Base-by-base conservation (phyloP, 2,329 filamentous ascomycete species). In the Penicillium sp. region DNA sequence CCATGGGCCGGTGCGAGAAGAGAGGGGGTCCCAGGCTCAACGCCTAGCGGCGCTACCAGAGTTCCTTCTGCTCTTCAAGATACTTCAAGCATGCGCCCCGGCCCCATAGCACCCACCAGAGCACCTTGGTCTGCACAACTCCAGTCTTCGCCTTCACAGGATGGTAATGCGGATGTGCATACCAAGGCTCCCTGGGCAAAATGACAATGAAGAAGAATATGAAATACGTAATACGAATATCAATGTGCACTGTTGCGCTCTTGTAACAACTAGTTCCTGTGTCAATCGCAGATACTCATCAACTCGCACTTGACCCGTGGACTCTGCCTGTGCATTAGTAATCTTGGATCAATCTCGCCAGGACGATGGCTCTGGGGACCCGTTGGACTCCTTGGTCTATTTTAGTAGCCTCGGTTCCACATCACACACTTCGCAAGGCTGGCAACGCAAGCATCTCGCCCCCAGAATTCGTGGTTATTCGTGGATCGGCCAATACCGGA, bases 131-230 rank as follows among this genome's bases (percentile, higher is more conserved):
- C 43, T 26, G 49, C 60, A 15, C 51, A 58, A 42, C 22, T 52
- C 17, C 53, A 53, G 29, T 47, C 34, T 24, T 32, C 55, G 32
- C 48, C 58, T 32, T 53, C 60, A 22, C 43, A 49, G 38, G 52
- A 47, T 33, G 56, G 55, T 19, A 15, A 52, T 12, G 33, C 32
- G 9, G 57, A 65, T 51, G 52, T 53, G 2, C 57, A 57, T 24
- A 72, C 68, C 3, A 70, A 63, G 52, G 69, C 69, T 13, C 70
- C 71, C 13, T 71, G 69, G 69, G 64, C 64, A 3, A 67, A 61
- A 50, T 64, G 53, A 58, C 42, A 2, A 24, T 19, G 6, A 15
- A 24, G 3, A 32, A 26, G 26, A 24, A 32, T 26, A 26, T 26
- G 21, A 19, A 21, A 44, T 19, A 37, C 19, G 21, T 24, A 26